A percentile compares a stretch with the other conserved stretches of the same genome.
Conservation (phyloP, 2,329 filamentous ascomycete species). For the Byssochlamys sp. region DNA sequence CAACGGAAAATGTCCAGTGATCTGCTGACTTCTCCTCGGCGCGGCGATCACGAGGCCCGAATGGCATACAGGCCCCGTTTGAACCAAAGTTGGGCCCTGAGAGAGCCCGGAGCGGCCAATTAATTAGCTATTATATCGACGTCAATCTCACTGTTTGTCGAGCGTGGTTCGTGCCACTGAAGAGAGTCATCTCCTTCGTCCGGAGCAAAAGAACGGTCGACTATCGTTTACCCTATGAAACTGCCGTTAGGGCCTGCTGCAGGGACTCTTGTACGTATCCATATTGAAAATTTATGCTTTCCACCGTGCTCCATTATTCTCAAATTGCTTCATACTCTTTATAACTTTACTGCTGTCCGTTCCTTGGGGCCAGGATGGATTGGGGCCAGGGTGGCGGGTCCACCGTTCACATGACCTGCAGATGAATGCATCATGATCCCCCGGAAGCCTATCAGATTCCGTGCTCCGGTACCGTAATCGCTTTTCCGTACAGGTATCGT, state of each 20-base stretch:
- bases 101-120: neutral
- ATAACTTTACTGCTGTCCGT: neutral
- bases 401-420: neutral
- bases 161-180: neutral
- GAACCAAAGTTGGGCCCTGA: neutral
- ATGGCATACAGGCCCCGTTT: neutral
- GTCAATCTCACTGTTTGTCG: neutral
- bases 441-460: neutral
- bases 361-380: neutral
- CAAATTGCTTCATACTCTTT: neutral
- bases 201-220: neutral
- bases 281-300: neutral
- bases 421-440: neutral
- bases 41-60: conserved; percentile 1
- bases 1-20: neutral
- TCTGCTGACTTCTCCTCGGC: conserved; percentile 1
- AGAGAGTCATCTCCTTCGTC: neutral
- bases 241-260: neutral
- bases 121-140: neutral
- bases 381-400: neutral
- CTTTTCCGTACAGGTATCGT: neutral
- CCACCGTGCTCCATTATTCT: neutral
- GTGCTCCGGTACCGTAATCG: neutral
- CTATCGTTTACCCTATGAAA: neutral
- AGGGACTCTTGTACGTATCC: neutral